These are phyloP conservation scores for Fabrea salina DNA, from an alignment of 169 alveolate species.

Conservation along the genomic window DNA sequence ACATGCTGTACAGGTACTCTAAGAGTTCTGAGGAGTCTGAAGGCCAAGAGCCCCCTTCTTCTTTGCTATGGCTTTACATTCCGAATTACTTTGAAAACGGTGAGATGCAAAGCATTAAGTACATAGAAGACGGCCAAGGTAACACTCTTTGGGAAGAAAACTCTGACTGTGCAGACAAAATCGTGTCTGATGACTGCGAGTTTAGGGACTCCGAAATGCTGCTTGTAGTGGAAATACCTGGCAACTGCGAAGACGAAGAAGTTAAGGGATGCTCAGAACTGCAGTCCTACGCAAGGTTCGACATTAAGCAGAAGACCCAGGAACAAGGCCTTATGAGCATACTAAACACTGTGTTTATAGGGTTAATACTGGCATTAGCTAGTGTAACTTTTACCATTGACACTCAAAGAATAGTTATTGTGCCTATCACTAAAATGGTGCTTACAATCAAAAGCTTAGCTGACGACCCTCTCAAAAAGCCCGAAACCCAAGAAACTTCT, in stretches of 20 bases:
- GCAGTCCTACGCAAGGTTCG: slow-evolving; percentile 50
- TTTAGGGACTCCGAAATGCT: slow-evolving; percentile 53
- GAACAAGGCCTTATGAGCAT: slow-evolving; percentile 56
- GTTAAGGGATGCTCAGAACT: slow-evolving; percentile 43
- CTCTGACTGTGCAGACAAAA: slow-evolving; percentile 54
- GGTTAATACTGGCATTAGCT: slow-evolving; percentile 54
- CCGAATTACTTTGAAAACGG: slow-evolving; percentile 49
- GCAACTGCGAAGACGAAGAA: slow-evolving; percentile 28
- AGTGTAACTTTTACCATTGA: slow-evolving; percentile 49
- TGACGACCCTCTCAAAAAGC: slow-evolving; percentile 70
- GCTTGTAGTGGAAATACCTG: slow-evolving; percentile 49
- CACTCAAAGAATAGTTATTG: slow-evolving; percentile 54
- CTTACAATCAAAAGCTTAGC: slow-evolving; percentile 65
- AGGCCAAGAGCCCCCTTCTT: neutral
- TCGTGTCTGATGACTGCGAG: slow-evolving; percentile 38
- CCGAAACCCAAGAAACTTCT: slow-evolving; percentile 38
- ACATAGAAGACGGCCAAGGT: neutral
- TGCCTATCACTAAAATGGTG: slow-evolving; percentile 72
- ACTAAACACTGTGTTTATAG: slow-evolving; percentile 55
- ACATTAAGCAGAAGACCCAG: slow-evolving; percentile 27
- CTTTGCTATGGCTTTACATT: slow-evolving; percentile 51
- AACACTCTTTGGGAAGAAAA: slow-evolving; percentile 39
- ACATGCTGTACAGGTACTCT: slow-evolving; percentile 33
- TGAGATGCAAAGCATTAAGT: slow-evolving; percentile 28
- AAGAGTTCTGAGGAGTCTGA: slow-evolving; percentile 44